Evolutionary conservation across 1,284 basidiomycete genomes (phyloP).

Genomic region (Fistulina hepatica): DNA sequence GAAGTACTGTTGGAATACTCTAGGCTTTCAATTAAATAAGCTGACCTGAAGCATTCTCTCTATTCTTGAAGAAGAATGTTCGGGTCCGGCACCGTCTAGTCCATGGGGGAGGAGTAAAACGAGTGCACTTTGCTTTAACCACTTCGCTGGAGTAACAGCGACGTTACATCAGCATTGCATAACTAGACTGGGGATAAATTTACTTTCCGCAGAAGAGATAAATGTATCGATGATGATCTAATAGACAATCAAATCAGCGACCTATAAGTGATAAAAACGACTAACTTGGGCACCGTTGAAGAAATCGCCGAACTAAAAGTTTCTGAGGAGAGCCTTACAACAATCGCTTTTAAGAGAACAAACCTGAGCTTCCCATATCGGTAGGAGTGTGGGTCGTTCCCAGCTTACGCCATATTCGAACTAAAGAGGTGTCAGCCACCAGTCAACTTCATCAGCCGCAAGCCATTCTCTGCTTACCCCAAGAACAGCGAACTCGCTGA

Average conservation of each 20-base stretch:
- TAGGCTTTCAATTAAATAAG: not conserved
- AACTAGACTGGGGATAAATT: constrained; percentile 17
- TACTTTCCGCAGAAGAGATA: constrained; percentile 73
- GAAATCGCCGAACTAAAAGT: constrained; percentile 72
- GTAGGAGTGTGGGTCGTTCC: constrained; percentile 68
- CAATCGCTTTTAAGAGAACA: constrained; percentile 7
- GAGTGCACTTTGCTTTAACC: constrained; percentile 86
- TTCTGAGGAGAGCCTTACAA: constrained; percentile 1
- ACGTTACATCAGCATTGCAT: not conserved
- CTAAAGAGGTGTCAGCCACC: constrained; percentile 21
- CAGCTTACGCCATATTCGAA: constrained; percentile 86
- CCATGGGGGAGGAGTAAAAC: constrained; percentile 81
- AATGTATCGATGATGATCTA: constrained; percentile 85
- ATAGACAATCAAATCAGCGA: no score
- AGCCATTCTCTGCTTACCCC: constrained; percentile 36
- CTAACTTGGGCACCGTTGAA: constrained; percentile 84
- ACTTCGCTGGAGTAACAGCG: constrained; percentile 59
- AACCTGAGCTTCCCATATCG: constrained; percentile 87
- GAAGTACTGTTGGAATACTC: not conserved
- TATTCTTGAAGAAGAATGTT: constrained; percentile 79
- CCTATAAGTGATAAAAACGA: no score
- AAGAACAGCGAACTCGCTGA: constrained; percentile 81
- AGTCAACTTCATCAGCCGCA: not conserved
- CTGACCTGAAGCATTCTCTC: constrained; percentile 77
- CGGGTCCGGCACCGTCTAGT: constrained; percentile 82